Evolutionary conservation across 352 stramenopile genomes (phyloP), one percentile per base, ranked within the genome.

Genomic region (Globisporangium irregulare): DNA sequence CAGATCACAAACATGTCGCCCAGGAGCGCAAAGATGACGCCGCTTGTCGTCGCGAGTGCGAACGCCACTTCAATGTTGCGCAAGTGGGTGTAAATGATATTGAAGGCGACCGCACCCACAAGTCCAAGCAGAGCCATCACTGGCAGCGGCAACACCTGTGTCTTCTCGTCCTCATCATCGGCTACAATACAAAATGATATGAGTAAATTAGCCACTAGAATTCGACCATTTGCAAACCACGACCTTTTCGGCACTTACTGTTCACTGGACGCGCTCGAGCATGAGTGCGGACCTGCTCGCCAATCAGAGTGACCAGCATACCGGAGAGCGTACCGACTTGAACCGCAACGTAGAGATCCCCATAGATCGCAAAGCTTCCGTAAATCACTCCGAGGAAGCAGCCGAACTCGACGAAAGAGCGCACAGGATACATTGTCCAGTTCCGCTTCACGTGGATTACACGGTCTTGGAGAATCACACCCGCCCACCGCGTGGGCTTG

Each of bases 371-470:
- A 58, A 93, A 88, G 67, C 84, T 94, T 14, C 88, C 88, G 64
- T 95, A 95, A 58, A 95, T 95, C 43, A 95, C 88, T 36, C 88
- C 86, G n/a, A 95, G 66, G 43, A 92, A 95, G 71, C 86, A 93
- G 6, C 88, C 88, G 29, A 92, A 73, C 59, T 95, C 88, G 51
- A 95, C 88, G 62, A 95, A 95, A 2, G 86, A 94, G 0, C 88
- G 84, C 9, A 95, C 86, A 0, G 86, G 86, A 58, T 93, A 88
- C 59, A 77, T 66, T n/a, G 74, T 29, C 88, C 88, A 95, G 50
- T 95, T 94, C 2, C 82, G 72, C 56, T 79, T 77, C 5, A 85
- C 78, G 36, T 89, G 85, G 50, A 95, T 78, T 59, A 93, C 92
- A 1, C 88, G 80, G 55, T 95, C 88, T 74, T 95, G 88, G 9